Base-by-base conservation (phyloP, 2,329 filamentous ascomycete genomes). In the Trichoderma oligosporum region DNA sequence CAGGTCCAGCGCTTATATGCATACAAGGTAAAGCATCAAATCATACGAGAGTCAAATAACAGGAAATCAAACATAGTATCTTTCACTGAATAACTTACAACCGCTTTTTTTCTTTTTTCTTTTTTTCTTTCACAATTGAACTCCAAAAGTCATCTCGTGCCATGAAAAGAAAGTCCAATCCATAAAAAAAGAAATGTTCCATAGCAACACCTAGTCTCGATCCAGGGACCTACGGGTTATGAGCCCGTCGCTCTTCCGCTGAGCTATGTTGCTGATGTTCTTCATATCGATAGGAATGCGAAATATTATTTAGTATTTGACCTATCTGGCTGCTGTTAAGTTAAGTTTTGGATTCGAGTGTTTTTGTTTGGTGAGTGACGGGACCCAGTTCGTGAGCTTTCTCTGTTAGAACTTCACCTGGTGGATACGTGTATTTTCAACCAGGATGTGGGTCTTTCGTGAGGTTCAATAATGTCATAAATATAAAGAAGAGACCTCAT, bases 191-290 rank as follows among this genome's bases (percentile, higher is more conserved):
- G 9, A 54, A 62, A 61, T 57, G 38, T 49, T 20, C 20, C 4
- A 48, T 66, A 66, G 65, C 65, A 39, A 39, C 16, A 39, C 36
- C 36, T 39, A 16, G 36, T 39, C 36, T 39, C 36, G 36, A 39
- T 67, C 64, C 61, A 64, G 62, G 62, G 65, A 16, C 36, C 36
- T 67, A 64, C 64, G 65, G 64, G 65, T 67, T 66, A 67, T 67
- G 66, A 67, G 66, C 66, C 65, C 66, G 65, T 64, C 65, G 64
- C 65, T 65, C 65, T 67, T 64, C 65, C 64, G 31, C 65, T 66
- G 65, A 64, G 65, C 62, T 63, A 66, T 61, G 57, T 62, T 65
- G 59, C 63, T 63, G 51, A 33, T 42, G 31, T 42, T 44, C n/a
- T 39, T 4, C 24, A 33, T 55, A 44, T 20, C 20, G 29, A 47